Percentiles rank a stretch among this genome's conserved stretches.
phyloP scores from a whole-genome alignment of 306 rosid genomes.

The Inga laurina region DNA sequence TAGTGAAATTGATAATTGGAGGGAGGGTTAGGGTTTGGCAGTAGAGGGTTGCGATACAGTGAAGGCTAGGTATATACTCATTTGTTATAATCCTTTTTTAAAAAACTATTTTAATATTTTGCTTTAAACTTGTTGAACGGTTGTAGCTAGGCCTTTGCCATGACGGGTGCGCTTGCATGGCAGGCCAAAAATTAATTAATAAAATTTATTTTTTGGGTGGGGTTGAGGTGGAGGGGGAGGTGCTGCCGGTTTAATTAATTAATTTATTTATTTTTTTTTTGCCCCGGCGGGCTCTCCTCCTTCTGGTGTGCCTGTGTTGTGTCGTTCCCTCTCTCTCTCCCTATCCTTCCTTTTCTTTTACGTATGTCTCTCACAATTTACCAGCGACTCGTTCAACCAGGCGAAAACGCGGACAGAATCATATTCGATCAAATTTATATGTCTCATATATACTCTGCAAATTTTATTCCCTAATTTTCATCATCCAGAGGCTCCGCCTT shows the following conservation, averaged over 20 bases:
- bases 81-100: neutral
- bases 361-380: no score
- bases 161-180: conserved; percentile 90
- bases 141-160: conserved; percentile 61
- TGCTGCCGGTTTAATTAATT: conserved; percentile 30
- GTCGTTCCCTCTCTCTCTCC: neutral
- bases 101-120: neutral
- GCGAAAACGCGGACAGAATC: no score
- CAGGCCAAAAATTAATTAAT: conserved; percentile 54
- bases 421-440: no score
- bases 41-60: neutral
- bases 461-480: no score
- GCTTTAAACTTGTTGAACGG: neutral
- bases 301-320: conserved; percentile 6
- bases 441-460: no score
- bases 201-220: conserved; percentile 21
- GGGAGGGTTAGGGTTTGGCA: neutral
- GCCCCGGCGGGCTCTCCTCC: conserved; percentile 26
- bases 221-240: conserved; percentile 41
- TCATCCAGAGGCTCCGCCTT: no score
- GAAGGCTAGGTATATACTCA: neutral
- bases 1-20: no score
- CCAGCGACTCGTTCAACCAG: no score
- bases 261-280: neutral
- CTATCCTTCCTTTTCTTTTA: neutral